These are phyloP conservation scores for Aurantiochytrium sp. DNA, from an alignment of 108 stramenopile genomes.

Conservation along the genomic window DNA sequence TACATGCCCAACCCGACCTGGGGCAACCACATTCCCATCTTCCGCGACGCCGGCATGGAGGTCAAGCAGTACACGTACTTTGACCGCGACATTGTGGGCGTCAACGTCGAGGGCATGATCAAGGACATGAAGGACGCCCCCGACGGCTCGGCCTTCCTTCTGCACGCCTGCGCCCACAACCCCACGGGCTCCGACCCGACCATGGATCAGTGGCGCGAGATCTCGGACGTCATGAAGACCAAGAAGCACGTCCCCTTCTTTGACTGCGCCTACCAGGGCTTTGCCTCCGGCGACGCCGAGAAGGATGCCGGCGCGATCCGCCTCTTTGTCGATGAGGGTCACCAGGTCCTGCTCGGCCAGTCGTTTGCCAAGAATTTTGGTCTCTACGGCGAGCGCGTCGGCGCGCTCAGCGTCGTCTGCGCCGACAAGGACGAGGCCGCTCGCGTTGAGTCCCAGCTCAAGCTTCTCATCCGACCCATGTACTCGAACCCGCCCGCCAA, in stretches of 20 bases:
- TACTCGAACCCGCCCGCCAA: constrained; percentile 89
- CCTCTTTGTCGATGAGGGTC: constrained; percentile 73
- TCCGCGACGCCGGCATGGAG: constrained; percentile 71
- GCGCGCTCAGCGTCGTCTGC: constrained; percentile 79
- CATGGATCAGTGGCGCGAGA: constrained; percentile 70
- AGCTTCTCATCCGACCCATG: constrained; percentile 86
- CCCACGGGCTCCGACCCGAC: constrained; percentile 95
- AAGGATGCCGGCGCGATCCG: constrained; percentile 80
- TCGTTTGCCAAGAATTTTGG: constrained; percentile 99
- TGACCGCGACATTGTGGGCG: constrained; percentile 62
- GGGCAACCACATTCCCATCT: constrained; percentile 94
- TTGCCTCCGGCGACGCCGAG: constrained; percentile 90
- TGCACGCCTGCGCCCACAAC: constrained; percentile 99
- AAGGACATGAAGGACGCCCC: constrained; percentile 71
- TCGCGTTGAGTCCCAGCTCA: constrained; percentile 79
- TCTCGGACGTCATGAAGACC: constrained; percentile 63
- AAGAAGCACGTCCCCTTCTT: constrained; percentile 78
- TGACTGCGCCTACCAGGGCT: constrained; percentile 97
- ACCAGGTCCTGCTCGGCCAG: constrained; percentile 80
- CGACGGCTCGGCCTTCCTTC: constrained; percentile 71
- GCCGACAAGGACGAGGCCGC: constrained; percentile 64
- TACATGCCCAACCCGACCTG: constrained; percentile 89
- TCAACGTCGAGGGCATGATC: constrained; percentile 77
- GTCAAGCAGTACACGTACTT: constrained; percentile 82
- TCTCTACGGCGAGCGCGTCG: constrained; percentile 91